Conservation (phyloP, 768 basidiomycete species). For the Mycena kentingensis region DNA sequence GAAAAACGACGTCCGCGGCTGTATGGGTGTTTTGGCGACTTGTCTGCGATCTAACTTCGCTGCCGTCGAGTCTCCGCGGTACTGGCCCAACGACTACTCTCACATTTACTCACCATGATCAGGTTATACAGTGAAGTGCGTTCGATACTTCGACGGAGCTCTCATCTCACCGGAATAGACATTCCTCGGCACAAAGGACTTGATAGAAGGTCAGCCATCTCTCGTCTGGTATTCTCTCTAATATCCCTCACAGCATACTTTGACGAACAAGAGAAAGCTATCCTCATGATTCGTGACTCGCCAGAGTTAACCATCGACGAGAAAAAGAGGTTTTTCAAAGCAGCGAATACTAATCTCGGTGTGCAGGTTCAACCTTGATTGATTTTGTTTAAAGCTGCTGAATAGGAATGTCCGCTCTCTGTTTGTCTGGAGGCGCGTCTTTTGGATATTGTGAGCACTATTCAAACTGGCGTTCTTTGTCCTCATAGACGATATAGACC, state of each 20-base stretch:
- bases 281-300: conserved; percentile 76
- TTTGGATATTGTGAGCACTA: conserved; percentile 87
- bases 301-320: conserved; percentile 78
- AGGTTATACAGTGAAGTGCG: conserved; percentile 93
- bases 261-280: conserved; percentile 71
- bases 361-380: neutral
- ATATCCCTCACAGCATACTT: conserved; percentile 65
- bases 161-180: conserved; percentile 53
- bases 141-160: conserved; percentile 32
- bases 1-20: conserved; percentile 79
- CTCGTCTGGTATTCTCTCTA: conserved; percentile 4
- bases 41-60: conserved; percentile 93
- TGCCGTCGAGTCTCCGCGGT: conserved; percentile 85
- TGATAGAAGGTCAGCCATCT: conserved; percentile 72
- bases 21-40: conserved; percentile 88
- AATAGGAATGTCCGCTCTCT: conserved; percentile 76
- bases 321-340: conserved; percentile 90
- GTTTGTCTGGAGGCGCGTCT: conserved; percentile 93
- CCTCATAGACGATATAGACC: conserved; percentile 49
- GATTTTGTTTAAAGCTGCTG: neutral
- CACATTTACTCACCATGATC: conserved; percentile 13
- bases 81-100: neutral
- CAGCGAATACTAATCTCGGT: conserved; percentile 86
- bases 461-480: neutral
- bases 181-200: conserved; percentile 85